These are phyloP conservation scores for Diplodia corticola DNA, from an alignment of 2,329 filamentous ascomycete genomes.

Conservation along the genomic window DNA sequence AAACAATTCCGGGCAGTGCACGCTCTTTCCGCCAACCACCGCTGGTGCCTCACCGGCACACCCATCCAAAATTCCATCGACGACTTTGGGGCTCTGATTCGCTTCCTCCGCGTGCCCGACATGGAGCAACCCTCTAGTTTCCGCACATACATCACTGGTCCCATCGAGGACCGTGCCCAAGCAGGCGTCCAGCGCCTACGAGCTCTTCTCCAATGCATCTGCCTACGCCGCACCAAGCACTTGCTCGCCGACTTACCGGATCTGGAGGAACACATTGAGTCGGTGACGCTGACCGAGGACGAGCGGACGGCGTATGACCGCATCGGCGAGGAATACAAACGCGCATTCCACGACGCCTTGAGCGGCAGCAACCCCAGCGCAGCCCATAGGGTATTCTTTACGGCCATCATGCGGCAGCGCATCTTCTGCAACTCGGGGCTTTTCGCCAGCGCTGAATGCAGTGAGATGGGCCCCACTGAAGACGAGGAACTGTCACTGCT, in stretches of 20 bases:
- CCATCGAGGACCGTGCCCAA: neutral
- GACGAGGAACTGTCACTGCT: neutral
- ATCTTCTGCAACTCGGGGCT: constrained; percentile 27
- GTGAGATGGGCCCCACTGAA: neutral
- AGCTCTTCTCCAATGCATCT: neutral
- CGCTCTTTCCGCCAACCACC: constrained; percentile 42
- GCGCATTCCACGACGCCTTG: constrained; percentile 2
- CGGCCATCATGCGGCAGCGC: constrained; percentile 24
- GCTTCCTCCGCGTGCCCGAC: constrained; percentile 29
- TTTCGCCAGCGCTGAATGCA: neutral
- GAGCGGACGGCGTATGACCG: neutral
- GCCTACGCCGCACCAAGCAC: neutral
- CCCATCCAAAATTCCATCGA: constrained; percentile 28
- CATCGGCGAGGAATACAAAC: neutral
- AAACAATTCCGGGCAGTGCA: constrained; percentile 44
- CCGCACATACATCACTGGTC: neutral
- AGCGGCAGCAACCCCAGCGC: neutral
- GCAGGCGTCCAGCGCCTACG: neutral
- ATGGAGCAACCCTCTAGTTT: constrained; percentile 21
- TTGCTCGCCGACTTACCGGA: neutral
- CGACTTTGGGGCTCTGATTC: constrained; percentile 28
- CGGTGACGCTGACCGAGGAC: neutral
- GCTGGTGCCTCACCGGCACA: constrained; percentile 57
- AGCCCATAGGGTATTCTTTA: constrained; percentile 18
- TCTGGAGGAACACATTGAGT: neutral